phyloP scores from a whole-genome alignment of 1,284 basidiomycete genomes.

The Apiotrichum akiyoshidainum region DNA sequence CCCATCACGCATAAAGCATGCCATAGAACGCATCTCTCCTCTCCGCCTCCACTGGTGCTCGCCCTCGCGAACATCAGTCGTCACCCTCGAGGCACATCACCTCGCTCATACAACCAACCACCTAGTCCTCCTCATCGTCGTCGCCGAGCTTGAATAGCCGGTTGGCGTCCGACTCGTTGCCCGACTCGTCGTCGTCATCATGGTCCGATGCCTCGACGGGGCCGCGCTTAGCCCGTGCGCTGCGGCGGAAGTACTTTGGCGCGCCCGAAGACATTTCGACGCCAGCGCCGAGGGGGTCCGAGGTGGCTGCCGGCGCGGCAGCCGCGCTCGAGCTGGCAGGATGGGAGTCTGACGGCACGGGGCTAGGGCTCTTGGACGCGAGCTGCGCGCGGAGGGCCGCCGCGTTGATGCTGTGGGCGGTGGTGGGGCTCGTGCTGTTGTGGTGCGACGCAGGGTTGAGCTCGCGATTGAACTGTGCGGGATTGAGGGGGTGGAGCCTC shows the following conservation, averaged over 20 bases:
- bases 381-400: too few relatives aligned
- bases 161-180: neutral
- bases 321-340: too few relatives aligned
- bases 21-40: too few relatives aligned
- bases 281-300: slow-evolving; percentile 1
- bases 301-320: too few relatives aligned
- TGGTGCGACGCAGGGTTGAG: neutral
- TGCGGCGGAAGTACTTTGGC: too few relatives aligned
- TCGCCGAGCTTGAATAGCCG: slow-evolving; percentile 15
- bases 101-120: slow-evolving; percentile 1
- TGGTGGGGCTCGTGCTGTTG: neutral
- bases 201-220: neutral
- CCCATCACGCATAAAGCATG: too few relatives aligned
- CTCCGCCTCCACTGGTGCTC: too few relatives aligned
- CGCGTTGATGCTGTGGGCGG: too few relatives aligned
- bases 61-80: too few relatives aligned
- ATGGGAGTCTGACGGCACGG: too few relatives aligned
- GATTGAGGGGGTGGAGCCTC: neutral
- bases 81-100: neutral
- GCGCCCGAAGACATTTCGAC: neutral
- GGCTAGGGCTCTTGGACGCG: too few relatives aligned
- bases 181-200: neutral
- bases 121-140: slow-evolving; percentile 6
- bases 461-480: neutral
- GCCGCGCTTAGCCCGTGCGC: neutral